Conservation (phyloP, 2,329 filamentous ascomycete species). For the Didymella segeticola region DNA sequence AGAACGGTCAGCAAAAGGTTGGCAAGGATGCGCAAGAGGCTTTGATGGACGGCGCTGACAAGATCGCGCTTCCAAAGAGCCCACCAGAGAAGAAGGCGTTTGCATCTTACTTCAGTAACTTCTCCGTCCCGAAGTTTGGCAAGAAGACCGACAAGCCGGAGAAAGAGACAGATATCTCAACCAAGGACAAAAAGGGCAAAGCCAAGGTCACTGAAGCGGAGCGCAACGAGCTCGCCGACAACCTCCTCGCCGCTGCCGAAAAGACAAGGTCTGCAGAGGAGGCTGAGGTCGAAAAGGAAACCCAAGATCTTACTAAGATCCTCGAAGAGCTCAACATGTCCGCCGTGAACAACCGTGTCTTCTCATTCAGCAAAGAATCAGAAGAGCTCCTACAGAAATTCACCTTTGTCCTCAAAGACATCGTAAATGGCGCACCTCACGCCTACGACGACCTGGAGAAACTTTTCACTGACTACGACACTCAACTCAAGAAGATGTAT, state of each 20-base stretch:
- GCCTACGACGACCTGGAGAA: conserved; percentile 88
- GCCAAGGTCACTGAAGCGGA: conserved; percentile 46
- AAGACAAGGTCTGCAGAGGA: conserved; percentile 42
- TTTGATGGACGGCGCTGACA: conserved; percentile 54
- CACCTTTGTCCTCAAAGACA: conserved; percentile 88
- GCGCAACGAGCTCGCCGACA: conserved; percentile 44
- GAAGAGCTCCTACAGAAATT: conserved; percentile 83
- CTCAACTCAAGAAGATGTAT: conserved; percentile 69
- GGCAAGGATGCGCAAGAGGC: conserved; percentile 56
- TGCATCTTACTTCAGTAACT: conserved; percentile 44
- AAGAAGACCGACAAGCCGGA: conserved; percentile 41
- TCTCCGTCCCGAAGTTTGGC: conserved; percentile 37
- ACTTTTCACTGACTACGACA: conserved; percentile 67
- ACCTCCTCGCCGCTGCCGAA: conserved; percentile 44
- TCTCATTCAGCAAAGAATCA: conserved; percentile 83
- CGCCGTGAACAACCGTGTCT: conserved; percentile 83
- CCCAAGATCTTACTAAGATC: conserved; percentile 76
- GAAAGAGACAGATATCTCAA: conserved; percentile 38
- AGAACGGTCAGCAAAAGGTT: conserved; percentile 42
- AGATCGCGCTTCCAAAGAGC: conserved; percentile 59
- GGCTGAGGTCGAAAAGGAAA: conserved; percentile 60
- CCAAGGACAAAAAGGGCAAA: conserved; percentile 34
- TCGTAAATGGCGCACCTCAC: conserved; percentile 90
- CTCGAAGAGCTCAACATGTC: conserved; percentile 85
- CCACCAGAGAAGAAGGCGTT: conserved; percentile 53